phyloP scores from a whole-genome alignment of 768 basidiomycete genomes.

The Pleurotus pulmonarius region DNA sequence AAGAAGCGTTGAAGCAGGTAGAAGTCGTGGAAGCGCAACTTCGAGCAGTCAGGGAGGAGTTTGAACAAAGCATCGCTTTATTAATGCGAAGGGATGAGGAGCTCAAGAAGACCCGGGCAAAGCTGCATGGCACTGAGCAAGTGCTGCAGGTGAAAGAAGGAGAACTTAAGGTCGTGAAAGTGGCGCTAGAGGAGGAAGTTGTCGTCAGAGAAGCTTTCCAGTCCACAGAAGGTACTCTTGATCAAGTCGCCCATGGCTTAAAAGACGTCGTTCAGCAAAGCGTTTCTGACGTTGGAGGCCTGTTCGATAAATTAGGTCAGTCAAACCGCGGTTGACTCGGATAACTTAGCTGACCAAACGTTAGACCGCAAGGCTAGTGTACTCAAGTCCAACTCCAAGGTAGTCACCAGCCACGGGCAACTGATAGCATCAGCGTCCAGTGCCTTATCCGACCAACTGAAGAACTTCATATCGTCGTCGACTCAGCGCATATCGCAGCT shows the following conservation, averaged over 20 bases:
- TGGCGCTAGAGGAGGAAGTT: constrained; percentile 73
- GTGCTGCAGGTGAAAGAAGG: constrained; percentile 50
- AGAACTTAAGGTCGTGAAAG: constrained; percentile 56
- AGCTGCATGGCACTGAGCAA: constrained; percentile 47
- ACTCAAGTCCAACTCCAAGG: constrained; percentile 60
- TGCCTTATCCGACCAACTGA: constrained; percentile 52
- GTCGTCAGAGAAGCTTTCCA: constrained; percentile 76
- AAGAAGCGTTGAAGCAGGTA: constrained; percentile 80
- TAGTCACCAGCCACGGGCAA: constrained; percentile 60
- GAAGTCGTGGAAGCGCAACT: constrained; percentile 83
- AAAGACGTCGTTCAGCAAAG: constrained; percentile 66
- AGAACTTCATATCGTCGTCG: constrained; percentile 57
- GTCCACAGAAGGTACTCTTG: constrained; percentile 64
- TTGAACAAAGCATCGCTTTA: constrained; percentile 82
- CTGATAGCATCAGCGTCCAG: constrained; percentile 52
- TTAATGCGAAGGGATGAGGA: constrained; percentile 76
- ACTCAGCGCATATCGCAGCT: constrained; percentile 51
- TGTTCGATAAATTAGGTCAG: constrained; percentile 85
- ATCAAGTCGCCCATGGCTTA: constrained; percentile 69
- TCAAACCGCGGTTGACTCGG: not conserved
- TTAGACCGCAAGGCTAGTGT: constrained; percentile 71
- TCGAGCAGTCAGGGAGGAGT: constrained; percentile 79
- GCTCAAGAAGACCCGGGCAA: constrained; percentile 56
- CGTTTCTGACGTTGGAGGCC: constrained; percentile 59
- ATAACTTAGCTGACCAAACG: constrained; percentile 8